These are phyloP conservation scores for Ophiostoma australiae DNA, from an alignment of 2,329 filamentous ascomycete species.

Conservation along the genomic window DNA sequence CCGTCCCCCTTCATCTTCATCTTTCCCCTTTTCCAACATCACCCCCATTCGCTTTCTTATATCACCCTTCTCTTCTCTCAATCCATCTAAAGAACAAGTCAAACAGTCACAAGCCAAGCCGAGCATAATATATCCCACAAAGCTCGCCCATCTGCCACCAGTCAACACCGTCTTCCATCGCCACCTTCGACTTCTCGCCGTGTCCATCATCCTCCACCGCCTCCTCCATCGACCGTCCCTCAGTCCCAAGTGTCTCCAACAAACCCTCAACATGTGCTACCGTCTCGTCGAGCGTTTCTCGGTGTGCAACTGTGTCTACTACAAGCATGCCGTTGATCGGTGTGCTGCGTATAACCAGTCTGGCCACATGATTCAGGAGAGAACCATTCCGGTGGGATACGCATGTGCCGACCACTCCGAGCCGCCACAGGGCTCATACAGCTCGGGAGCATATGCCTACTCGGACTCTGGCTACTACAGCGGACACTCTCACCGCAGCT, in stretches of 20 bases:
- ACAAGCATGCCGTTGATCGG: constrained; percentile 78
- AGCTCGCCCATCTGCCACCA: not conserved
- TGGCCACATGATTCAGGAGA: constrained; percentile 66
- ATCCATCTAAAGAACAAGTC: not conserved
- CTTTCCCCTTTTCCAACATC: not conserved
- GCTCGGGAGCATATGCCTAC: constrained; percentile 41
- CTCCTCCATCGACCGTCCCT: not conserved
- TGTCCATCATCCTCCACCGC: not conserved
- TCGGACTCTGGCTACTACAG: constrained; percentile 54
- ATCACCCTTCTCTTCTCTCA: not conserved
- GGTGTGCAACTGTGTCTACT: constrained; percentile 82
- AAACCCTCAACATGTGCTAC: constrained; percentile 65
- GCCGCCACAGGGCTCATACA: constrained; percentile 37
- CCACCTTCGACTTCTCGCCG: not conserved
- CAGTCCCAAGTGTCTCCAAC: not conserved
- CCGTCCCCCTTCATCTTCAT: not conserved
- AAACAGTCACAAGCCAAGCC: not conserved
- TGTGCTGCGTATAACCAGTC: constrained; percentile 70
- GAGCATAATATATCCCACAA: not conserved
- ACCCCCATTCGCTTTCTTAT: not conserved
- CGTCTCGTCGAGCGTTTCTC: constrained; percentile 82
- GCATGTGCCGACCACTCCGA: constrained; percentile 58
- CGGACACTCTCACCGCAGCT: constrained; percentile 43
- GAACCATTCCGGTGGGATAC: constrained; percentile 78
- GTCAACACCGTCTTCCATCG: not conserved